Base-by-base conservation (phyloP, 116 monocot species). In the Zostera marina region DNA sequence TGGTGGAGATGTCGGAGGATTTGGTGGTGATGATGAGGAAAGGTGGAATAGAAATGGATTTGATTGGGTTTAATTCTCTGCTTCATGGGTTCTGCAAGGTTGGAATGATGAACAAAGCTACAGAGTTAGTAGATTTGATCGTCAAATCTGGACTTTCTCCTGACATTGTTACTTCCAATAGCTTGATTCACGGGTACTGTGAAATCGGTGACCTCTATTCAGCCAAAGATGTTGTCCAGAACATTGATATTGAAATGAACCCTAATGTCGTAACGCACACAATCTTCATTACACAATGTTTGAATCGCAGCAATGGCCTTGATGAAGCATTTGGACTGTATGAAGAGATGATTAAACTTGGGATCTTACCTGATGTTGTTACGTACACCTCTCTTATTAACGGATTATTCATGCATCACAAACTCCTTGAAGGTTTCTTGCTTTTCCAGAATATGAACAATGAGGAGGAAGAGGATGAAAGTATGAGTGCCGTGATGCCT, bases 381-480 rank as follows among this genome's bases (percentile, higher is more conserved):
- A 80, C 89, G 43, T 83, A 79, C 48, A 85, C 74, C 51, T 63
- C 80, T n/a, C 67, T 96, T 7, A 70, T 89, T 11, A 62, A 71
- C 60, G 85, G 89, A 2, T 64, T 89, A 24, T 83, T 79, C 61
- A 83, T 69, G 73, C 66, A 41, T n/a, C 65, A 74, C 6, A 70
- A 64, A 24, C 61, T 89, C 5, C 62, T 48, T 3, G 74, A 89
- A 63, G 96, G 75, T 11, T 83, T 63, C 68, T 52, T 65, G 15
- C 76, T 96, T 74, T 81, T 96, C 53, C 78, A 82, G 74, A 83
- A 89, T 70, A 89, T 96, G 96, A 82, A 82, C 56, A 77, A 73
- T 5, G 32, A 32, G 32, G 32, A 32, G 32, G 32, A 26, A 26
- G 26, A 32, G 32, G 32, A 32, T 3, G 32, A 32, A 32, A 32